Percentiles rank a stretch among this genome's conserved stretches.
These are phyloP conservation scores for Rhynchosporium graminicola DNA, from an alignment of 2,329 filamentous ascomycete species.

Conservation along the genomic window DNA sequence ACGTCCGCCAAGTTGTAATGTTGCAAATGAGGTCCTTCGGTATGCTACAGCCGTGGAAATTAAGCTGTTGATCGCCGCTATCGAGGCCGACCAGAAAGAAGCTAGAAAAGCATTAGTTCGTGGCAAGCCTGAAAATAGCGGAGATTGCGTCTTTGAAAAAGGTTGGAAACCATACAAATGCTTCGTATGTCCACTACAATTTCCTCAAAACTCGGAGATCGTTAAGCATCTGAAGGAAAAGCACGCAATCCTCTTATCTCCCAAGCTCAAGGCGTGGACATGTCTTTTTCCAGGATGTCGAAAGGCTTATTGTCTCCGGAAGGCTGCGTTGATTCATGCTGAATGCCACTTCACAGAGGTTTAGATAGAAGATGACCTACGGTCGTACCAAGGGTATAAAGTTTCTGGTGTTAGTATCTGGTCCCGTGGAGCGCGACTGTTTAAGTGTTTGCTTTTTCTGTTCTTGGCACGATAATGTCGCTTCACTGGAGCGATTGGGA, in stretches of 20 bases:
- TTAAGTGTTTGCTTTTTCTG: too few species aligned
- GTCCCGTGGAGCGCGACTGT: too few species aligned
- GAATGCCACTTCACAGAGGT: background rate
- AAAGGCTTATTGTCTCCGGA: background rate
- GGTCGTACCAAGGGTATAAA: background rate
- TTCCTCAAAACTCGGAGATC: background rate
- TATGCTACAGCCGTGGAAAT: conserved; percentile 1
- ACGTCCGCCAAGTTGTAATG: too few species aligned
- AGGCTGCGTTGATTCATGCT: background rate
- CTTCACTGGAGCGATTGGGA: too few species aligned
- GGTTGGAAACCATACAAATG: conserved; percentile 1
- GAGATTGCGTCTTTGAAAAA: background rate
- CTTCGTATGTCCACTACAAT: background rate
- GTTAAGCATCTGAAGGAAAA: background rate
- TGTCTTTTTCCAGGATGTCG: conserved; percentile 3
- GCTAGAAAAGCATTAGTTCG: background rate
- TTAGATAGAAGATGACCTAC: background rate
- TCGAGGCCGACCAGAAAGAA: background rate
- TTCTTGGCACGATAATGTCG: too few species aligned
- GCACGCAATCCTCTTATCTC: background rate
- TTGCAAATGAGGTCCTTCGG: background rate
- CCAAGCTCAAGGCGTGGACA: background rate
- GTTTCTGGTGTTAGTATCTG: too few species aligned
- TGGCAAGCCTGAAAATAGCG: background rate
- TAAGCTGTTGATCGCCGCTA: background rate